A percentile compares a stretch with the other conserved stretches of the same genome.
Conservation (phyloP, 108 stramenopile species). For the Pseudonitzschia pungens region DNA sequence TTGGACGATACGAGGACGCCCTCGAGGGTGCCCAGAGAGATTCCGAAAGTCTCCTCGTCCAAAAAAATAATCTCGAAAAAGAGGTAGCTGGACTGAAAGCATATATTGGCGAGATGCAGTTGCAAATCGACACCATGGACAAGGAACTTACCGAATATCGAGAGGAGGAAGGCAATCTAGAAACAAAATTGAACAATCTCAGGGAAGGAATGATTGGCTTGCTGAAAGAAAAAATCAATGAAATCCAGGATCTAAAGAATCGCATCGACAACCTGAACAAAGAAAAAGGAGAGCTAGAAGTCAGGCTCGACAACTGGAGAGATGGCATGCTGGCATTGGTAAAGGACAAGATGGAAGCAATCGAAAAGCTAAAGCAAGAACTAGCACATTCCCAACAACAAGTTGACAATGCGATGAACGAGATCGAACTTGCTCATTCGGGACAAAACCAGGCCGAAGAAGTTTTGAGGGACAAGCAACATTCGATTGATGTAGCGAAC, state of each 20-base stretch:
- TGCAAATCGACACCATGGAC: background rate
- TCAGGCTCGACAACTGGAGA: slow-evolving; percentile 13
- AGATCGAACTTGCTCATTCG: background rate
- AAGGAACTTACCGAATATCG: background rate
- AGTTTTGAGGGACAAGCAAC: background rate
- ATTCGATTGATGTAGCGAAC: background rate
- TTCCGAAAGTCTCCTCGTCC: background rate
- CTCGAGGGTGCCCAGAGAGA: background rate
- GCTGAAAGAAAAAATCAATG: background rate
- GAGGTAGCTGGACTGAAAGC: background rate
- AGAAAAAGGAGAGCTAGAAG: background rate
- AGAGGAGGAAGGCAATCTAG: slow-evolving; percentile 5
- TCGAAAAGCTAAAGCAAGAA: background rate
- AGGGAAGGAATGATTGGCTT: background rate
- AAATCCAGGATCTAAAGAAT: background rate
- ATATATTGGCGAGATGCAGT: background rate
- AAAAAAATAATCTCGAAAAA: background rate
- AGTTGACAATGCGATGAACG: background rate
- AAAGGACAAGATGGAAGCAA: slow-evolving; percentile 4
- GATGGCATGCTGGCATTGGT: slow-evolving; percentile 5
- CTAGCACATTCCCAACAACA: background rate
- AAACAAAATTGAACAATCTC: slow-evolving; percentile 3
- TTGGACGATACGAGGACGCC: background rate
- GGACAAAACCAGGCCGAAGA: background rate
- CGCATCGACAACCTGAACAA: background rate